Conservation (phyloP, 495 filamentous ascomycete genomes). For the Penicillium waksmanii region DNA sequence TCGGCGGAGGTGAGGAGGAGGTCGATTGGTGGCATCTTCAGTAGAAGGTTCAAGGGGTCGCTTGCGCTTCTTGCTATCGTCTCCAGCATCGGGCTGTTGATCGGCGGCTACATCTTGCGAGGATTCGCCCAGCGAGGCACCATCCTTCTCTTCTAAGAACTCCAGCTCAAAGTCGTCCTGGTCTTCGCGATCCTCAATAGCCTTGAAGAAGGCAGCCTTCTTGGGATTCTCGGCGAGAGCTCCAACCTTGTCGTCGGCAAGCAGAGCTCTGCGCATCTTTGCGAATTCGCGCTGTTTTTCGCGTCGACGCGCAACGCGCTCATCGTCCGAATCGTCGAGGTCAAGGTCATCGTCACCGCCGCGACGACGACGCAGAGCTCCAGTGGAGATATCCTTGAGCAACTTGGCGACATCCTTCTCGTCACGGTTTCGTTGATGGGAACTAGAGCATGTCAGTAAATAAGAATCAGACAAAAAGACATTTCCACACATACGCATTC, state of each 20-base stretch:
- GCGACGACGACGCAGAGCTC: constrained; percentile 77
- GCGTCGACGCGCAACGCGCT: constrained; percentile 72
- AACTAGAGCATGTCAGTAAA: constrained; percentile 32
- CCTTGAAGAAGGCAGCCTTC: constrained; percentile 83
- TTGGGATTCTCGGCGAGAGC: constrained; percentile 91
- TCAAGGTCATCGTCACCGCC: constrained; percentile 74
- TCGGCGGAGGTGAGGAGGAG: constrained; percentile 66
- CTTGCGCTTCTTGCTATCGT: constrained; percentile 57
- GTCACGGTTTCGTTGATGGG: constrained; percentile 46
- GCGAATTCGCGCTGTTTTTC: constrained; percentile 87
- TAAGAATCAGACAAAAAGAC: background rate
- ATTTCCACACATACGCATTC: constrained; percentile 72
- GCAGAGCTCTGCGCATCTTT: constrained; percentile 85
- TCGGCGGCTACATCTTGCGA: constrained; percentile 44
- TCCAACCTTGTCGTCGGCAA: constrained; percentile 87
- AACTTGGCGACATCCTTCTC: constrained; percentile 88
- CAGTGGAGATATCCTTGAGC: constrained; percentile 88
- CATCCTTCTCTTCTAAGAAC: constrained; percentile 63
- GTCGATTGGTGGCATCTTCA: constrained; percentile 55
- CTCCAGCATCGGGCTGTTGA: constrained; percentile 28
- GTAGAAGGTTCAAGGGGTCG: constrained; percentile 50
- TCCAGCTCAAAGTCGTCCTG: constrained; percentile 81
- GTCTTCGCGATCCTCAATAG: constrained; percentile 80
- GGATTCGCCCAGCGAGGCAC: constrained; percentile 44
- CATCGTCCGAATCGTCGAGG: constrained; percentile 86